phyloP scores from a whole-genome alignment of 371 early-diverging fungal species.

The Mortierella sp. region DNA sequence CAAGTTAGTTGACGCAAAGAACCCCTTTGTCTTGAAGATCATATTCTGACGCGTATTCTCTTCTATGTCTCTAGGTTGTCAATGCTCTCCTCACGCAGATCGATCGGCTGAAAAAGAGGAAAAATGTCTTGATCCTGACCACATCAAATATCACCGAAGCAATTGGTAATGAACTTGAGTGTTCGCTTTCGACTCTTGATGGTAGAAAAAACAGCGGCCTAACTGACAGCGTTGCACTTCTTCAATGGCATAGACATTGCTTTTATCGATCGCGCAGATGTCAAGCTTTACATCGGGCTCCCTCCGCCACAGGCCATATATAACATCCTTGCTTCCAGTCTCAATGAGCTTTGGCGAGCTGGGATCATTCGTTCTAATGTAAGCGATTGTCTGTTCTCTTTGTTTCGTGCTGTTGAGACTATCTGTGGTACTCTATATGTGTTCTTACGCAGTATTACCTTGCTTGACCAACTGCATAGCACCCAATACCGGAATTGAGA shows the following conservation, averaged over 20 bases:
- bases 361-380: constrained; percentile 72
- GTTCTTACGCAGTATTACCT: too few relatives aligned
- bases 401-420: constrained; percentile 60
- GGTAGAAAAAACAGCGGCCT: neutral
- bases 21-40: neutral
- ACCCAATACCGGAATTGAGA: neutral
- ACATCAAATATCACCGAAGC: constrained; percentile 78
- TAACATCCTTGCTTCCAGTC: constrained; percentile 62
- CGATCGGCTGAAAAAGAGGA: constrained; percentile 64
- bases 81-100: constrained; percentile 70
- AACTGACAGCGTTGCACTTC: neutral
- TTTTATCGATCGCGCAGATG: constrained; percentile 68
- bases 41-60: neutral
- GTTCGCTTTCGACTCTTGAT: neutral
- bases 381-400: constrained; percentile 72
- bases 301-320: constrained; percentile 68
- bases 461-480: neutral
- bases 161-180: too few relatives aligned
- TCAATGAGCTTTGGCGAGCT: constrained; percentile 63
- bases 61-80: constrained; percentile 54
- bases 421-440: too few relatives aligned
- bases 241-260: constrained; percentile 57
- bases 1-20: too few relatives aligned
- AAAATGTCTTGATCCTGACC: constrained; percentile 71
- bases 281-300: constrained; percentile 62